These are phyloP conservation scores for Fusarium sp. DNA, from an alignment of 2,329 filamentous ascomycete species.

Conservation along the genomic window DNA sequence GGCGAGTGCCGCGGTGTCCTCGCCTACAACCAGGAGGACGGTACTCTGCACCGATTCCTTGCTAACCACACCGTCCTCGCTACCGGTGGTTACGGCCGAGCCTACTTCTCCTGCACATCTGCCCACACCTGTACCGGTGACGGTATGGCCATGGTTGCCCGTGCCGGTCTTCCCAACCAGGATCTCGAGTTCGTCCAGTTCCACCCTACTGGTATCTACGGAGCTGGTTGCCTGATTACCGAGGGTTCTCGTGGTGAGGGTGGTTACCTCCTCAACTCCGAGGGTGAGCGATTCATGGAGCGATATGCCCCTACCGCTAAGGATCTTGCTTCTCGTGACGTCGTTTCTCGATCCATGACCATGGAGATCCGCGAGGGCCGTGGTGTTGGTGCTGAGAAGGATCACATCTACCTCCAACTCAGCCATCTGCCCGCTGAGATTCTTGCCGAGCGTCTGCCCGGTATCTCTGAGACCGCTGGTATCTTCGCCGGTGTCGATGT, in stretches of 20 bases:
- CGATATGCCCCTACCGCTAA: slow-evolving; percentile 97
- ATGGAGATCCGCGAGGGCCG: slow-evolving; percentile 97
- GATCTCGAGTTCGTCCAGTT: slow-evolving; percentile 99
- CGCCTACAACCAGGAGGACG: slow-evolving; percentile 98
- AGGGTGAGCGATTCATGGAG: slow-evolving; percentile 99
- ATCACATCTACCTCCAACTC: slow-evolving; percentile 98
- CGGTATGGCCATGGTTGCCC: slow-evolving; percentile 99
- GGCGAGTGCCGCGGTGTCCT: slow-evolving; percentile 96
- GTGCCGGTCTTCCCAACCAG: slow-evolving; percentile 97
- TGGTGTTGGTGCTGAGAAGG: slow-evolving; percentile 96
- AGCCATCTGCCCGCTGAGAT: slow-evolving; percentile 94
- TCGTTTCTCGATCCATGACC: slow-evolving; percentile 97
- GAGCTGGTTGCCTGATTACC: slow-evolving; percentile 96
- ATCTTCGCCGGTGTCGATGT: slow-evolving; percentile 99
- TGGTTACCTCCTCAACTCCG: slow-evolving; percentile 96
- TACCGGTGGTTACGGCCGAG: slow-evolving; percentile 96
- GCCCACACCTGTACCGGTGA: slow-evolving; percentile 99
- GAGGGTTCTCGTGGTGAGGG: slow-evolving; percentile 98
- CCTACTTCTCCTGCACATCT: slow-evolving; percentile 98
- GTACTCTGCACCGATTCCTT: slow-evolving; percentile 95
- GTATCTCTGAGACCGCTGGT: slow-evolving; percentile 97
- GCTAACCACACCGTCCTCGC: slow-evolving; percentile 97
- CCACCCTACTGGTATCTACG: slow-evolving; percentile 99
- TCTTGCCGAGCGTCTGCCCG: slow-evolving; percentile 94
- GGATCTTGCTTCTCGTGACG: slow-evolving; percentile 95